Conservation (phyloP, 2,329 filamentous ascomycete genomes). For the Fusarium annulatum region DNA sequence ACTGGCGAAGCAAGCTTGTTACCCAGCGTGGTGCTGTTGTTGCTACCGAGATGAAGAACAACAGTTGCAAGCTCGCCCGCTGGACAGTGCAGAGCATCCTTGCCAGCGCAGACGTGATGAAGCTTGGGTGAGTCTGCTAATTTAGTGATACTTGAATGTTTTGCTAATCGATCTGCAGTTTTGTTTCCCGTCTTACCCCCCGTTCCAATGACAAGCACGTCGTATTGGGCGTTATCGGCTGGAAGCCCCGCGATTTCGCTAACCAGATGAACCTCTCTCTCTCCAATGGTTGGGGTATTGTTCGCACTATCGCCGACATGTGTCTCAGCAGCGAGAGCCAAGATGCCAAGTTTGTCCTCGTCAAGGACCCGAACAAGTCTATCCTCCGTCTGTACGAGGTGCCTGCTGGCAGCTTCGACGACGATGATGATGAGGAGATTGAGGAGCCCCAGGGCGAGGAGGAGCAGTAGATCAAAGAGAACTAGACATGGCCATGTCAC, state of each 20-base stretch:
- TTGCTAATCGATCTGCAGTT: slow-evolving; percentile 64
- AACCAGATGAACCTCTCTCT: slow-evolving; percentile 98
- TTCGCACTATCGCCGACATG: slow-evolving; percentile 98
- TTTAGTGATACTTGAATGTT: background rate
- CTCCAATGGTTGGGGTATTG: slow-evolving; percentile 98
- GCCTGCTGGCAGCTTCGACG: slow-evolving; percentile 87
- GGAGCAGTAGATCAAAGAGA: slow-evolving; percentile 28
- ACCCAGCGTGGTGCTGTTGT: slow-evolving; percentile 96
- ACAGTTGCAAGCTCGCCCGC: slow-evolving; percentile 96
- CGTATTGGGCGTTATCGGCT: slow-evolving; percentile 93
- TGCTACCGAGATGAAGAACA: slow-evolving; percentile 99
- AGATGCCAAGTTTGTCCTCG: slow-evolving; percentile 83
- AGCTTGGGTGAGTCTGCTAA: slow-evolving; percentile 79
- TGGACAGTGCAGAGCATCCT: slow-evolving; percentile 98
- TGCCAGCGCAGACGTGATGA: slow-evolving; percentile 98
- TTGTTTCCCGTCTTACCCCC: slow-evolving; percentile 93
- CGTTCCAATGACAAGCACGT: slow-evolving; percentile 94
- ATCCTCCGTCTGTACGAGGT: slow-evolving; percentile 94
- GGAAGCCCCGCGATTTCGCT: slow-evolving; percentile 98
- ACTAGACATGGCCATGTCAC: slow-evolving; percentile 9
- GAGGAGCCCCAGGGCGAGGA: slow-evolving; percentile 53
- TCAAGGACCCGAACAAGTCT: slow-evolving; percentile 96
- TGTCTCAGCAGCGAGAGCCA: slow-evolving; percentile 79
- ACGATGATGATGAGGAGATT: slow-evolving; percentile 77
- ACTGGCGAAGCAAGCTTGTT: slow-evolving; percentile 96